Percentiles rank a stretch among this genome's conserved stretches.
Conservation (phyloP, 345 rosid species). For the Odontarrhena argentea region DNA sequence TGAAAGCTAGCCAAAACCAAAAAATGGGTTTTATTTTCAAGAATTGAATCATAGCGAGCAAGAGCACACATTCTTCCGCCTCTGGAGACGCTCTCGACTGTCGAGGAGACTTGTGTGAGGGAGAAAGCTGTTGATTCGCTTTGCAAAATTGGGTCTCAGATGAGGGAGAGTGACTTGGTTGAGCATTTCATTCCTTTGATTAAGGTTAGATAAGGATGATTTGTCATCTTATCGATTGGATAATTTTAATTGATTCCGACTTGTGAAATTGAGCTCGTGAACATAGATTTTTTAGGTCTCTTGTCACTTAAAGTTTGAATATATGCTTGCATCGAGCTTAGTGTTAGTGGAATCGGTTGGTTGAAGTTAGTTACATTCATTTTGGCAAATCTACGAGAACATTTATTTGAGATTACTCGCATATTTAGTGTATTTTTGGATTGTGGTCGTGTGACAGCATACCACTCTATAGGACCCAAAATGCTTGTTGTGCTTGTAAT, state of each 20-base stretch:
- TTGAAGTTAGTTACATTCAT: background rate
- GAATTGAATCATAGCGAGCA: no score
- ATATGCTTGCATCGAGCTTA: constrained; percentile 14
- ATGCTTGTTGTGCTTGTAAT: background rate
- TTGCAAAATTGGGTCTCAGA: no score
- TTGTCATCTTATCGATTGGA: background rate
- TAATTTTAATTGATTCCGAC: background rate
- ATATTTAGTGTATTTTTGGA: background rate
- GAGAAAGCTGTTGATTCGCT: no score
- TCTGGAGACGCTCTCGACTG: no score
- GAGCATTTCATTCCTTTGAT: constrained; percentile 62
- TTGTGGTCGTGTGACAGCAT: constrained; percentile 1
- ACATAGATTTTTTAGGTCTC: background rate
- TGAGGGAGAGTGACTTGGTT: constrained; percentile 68
- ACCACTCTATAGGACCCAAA: background rate
- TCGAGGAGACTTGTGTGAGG: no score
- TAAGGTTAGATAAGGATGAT: constrained; percentile 49
- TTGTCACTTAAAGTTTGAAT: background rate
- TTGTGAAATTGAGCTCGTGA: background rate
- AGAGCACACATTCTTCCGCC: no score
- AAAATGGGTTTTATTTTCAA: no score
- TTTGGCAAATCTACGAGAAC: background rate
- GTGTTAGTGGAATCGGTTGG: background rate
- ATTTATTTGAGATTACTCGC: background rate
- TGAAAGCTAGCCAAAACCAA: no score